Evolutionary conservation across 73 alveolate genomes (phyloP).

Genomic region (Urostyla sp.): DNA sequence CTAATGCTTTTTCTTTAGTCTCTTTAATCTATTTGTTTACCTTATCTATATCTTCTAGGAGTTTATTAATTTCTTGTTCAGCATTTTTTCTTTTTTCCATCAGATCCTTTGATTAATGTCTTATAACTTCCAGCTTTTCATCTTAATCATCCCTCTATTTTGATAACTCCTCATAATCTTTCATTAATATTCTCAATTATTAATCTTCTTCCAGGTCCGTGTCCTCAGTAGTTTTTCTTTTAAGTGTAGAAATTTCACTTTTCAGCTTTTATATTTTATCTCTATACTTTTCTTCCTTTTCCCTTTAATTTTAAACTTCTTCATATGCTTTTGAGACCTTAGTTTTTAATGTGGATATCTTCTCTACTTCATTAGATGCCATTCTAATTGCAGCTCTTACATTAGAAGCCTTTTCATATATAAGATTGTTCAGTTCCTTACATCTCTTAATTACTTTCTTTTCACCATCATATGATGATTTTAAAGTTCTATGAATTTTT

Average conservation of each 20-base stretch:
- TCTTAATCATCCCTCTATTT: slow-evolving; percentile 56
- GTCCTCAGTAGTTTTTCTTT: slow-evolving; percentile 43
- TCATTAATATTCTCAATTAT: slow-evolving; percentile 40
- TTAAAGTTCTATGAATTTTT: slow-evolving; percentile 84
- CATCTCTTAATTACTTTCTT: slow-evolving; percentile 91
- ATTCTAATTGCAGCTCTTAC: slow-evolving; percentile 67
- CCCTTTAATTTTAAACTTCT: slow-evolving; percentile 61
- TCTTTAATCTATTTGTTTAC: slow-evolving; percentile 69
- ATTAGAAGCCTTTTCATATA: slow-evolving; percentile 51
- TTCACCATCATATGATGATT: slow-evolving; percentile 87
- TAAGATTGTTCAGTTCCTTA: slow-evolving; percentile 78
- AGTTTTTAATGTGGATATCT: slow-evolving; percentile 63
- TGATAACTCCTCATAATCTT: slow-evolving; percentile 55
- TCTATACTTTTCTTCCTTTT: slow-evolving; percentile 68
- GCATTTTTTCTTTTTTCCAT: slow-evolving; percentile 30
- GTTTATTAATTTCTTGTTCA: slow-evolving; percentile 54
- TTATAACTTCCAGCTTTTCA: slow-evolving; percentile 49
- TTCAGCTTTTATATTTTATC: slow-evolving; percentile 43
- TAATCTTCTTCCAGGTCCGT: slow-evolving; percentile 78
- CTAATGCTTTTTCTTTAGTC: slow-evolving; percentile 62
- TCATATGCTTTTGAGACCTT: slow-evolving; percentile 77
- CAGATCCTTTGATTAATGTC: slow-evolving; percentile 49
- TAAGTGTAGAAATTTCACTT: slow-evolving; percentile 64
- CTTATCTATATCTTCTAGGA: slow-evolving; percentile 60
- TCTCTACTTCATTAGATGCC: slow-evolving; percentile 75